phyloP scores from a whole-genome alignment of 192 early-diverging fungal genomes.

The Physocladia obscura region DNA sequence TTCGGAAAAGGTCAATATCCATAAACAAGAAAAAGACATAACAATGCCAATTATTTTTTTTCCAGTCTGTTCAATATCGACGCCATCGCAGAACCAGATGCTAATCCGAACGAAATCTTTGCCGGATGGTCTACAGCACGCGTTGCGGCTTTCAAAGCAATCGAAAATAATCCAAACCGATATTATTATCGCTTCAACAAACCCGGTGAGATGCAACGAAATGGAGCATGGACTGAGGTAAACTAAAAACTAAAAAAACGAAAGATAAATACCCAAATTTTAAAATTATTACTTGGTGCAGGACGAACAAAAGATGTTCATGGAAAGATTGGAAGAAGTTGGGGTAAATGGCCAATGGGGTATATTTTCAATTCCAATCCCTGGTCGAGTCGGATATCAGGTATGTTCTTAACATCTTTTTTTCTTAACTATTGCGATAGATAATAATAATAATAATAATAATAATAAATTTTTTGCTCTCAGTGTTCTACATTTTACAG shows the following conservation, averaged over 20 bases:
- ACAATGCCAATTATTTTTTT: not conserved
- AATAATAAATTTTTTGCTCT: constrained; percentile 1
- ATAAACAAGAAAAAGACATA: not conserved
- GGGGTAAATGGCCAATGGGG: constrained; percentile 97
- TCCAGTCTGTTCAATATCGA: constrained; percentile 12
- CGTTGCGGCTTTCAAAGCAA: constrained; percentile 87
- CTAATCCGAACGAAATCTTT: constrained; percentile 82
- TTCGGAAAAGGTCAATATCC: not conserved
- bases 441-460: too few relatives aligned
- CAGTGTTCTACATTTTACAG: constrained; percentile 97
- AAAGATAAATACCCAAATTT: too few relatives aligned
- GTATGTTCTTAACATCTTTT: too few relatives aligned
- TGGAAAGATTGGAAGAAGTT: constrained; percentile 77
- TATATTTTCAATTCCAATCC: constrained; percentile 92
- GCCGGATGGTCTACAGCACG: constrained; percentile 96
- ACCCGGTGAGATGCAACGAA: constrained; percentile 90
- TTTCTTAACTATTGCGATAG: too few relatives aligned
- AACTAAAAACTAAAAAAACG: not conserved
- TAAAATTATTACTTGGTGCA: constrained; percentile 18
- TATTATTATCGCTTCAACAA: constrained; percentile 99
- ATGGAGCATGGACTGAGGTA: constrained; percentile 83
- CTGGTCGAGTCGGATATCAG: constrained; percentile 95
- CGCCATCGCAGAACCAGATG: constrained; percentile 39
- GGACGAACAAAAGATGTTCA: constrained; percentile 84
- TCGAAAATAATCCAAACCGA: constrained; percentile 92